Percentiles rank a stretch among this genome's conserved stretches.
phyloP scores from a whole-genome alignment of 2,329 filamentous ascomycete species.

The Sarocladiaceae sp. region DNA sequence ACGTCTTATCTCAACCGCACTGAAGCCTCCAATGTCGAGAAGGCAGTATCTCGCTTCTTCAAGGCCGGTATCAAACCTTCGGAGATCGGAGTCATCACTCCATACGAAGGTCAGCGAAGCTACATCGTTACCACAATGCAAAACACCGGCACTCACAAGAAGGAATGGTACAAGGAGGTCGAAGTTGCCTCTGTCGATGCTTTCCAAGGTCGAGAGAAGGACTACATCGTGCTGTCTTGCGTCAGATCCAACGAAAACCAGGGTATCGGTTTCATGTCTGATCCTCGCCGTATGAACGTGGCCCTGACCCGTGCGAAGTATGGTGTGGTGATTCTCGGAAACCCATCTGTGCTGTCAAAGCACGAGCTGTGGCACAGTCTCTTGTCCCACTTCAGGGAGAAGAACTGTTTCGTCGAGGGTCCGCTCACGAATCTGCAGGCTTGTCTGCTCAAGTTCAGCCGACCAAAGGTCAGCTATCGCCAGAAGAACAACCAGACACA shows the following conservation, averaged over 20 bases:
- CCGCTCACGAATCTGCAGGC: conserved; percentile 94
- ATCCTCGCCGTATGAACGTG: conserved; percentile 94
- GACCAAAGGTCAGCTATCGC: conserved; percentile 88
- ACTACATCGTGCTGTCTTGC: conserved; percentile 96
- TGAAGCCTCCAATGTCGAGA: conserved; percentile 95
- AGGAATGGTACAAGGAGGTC: conserved; percentile 97
- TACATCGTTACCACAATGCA: conserved; percentile 99
- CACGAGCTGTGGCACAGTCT: conserved; percentile 97
- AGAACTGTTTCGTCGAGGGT: conserved; percentile 92
- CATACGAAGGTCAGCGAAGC: conserved; percentile 96
- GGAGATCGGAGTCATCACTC: conserved; percentile 96
- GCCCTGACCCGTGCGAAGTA: conserved; percentile 96
- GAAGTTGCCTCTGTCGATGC: conserved; percentile 98
- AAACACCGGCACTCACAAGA: conserved; percentile 93
- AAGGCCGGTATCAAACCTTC: conserved; percentile 93
- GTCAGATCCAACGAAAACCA: conserved; percentile 99
- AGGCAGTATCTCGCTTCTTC: conserved; percentile 97
- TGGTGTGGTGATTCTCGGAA: conserved; percentile 92
- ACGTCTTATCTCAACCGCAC: conserved; percentile 98
- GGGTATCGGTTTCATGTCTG: conserved; percentile 97
- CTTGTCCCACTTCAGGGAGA: conserved; percentile 93
- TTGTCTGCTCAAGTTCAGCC: conserved; percentile 89
- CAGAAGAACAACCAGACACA: conserved; percentile 77
- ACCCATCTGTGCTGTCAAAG: conserved; percentile 95
- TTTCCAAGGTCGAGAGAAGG: conserved; percentile 98